phyloP scores from a whole-genome alignment of 2,329 filamentous ascomycete genomes.

The Aspergillus bombycis region DNA sequence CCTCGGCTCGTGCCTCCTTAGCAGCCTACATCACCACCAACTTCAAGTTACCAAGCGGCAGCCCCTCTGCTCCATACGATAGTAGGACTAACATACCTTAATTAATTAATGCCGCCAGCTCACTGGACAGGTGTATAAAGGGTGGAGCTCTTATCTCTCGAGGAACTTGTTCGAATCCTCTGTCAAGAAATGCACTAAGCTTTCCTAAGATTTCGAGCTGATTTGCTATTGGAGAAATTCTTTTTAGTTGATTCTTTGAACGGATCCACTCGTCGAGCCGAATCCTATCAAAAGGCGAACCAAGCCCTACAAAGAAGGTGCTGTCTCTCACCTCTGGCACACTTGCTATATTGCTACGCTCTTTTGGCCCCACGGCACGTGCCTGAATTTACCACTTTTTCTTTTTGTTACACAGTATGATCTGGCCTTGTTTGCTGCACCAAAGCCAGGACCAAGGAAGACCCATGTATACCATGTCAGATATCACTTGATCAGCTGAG shows the following conservation, averaged over 20 bases:
- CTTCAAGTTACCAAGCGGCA: not conserved
- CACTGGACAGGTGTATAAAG: not conserved
- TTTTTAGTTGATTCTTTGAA: not conserved
- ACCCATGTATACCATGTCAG: not conserved
- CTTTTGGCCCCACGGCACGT: not conserved
- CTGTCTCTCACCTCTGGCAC: not conserved
- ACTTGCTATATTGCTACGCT: not conserved
- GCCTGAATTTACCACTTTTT: not conserved
- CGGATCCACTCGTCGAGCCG: not conserved
- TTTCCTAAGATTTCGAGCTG: not conserved
- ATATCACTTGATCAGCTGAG: not conserved
- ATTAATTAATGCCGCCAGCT: not conserved
- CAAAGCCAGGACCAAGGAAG: not conserved
- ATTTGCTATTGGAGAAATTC: not conserved
- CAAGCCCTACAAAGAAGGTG: not conserved
- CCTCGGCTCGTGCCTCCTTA: not conserved
- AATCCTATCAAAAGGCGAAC: not conserved
- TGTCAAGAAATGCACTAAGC: slow-evolving; percentile 1
- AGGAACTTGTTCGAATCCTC: not conserved
- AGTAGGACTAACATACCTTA: not conserved
- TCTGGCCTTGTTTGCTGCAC: not conserved
- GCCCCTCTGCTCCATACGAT: not conserved
- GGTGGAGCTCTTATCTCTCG: slow-evolving; percentile 1
- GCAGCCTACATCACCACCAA: not conserved
- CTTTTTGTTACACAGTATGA: not conserved